Evolutionary conservation across 2,329 filamentous ascomycete species (phyloP).

Genomic region (Septoria linicola): DNA sequence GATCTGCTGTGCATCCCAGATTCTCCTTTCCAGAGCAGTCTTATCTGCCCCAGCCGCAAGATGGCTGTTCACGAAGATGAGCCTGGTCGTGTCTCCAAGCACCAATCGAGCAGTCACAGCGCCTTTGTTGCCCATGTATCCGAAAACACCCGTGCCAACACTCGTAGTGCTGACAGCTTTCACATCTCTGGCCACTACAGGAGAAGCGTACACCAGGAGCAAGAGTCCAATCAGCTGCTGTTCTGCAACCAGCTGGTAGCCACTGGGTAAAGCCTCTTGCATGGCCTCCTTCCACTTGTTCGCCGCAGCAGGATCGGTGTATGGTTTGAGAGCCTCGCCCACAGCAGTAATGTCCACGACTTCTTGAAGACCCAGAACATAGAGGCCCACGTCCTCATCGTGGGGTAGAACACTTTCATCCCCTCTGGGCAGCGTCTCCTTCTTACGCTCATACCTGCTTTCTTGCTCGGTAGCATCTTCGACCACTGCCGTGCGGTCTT

Average conservation of each 20-base stretch:
- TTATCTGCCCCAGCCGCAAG: conserved; percentile 83
- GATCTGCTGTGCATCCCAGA: conserved; percentile 87
- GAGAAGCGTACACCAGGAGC: conserved; percentile 80
- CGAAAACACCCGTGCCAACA: conserved; percentile 85
- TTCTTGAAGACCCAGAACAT: conserved; percentile 88
- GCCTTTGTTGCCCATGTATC: conserved; percentile 96
- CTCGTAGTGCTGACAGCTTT: conserved; percentile 77
- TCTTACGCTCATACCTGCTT: conserved; percentile 44
- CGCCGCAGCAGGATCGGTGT: conserved; percentile 68
- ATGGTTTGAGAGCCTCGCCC: conserved; percentile 73
- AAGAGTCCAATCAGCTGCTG: conserved; percentile 86
- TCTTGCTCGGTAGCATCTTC: conserved; percentile 53
- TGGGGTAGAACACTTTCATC: conserved; percentile 52
- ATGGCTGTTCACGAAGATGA: conserved; percentile 91
- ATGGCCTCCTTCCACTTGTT: conserved; percentile 80
- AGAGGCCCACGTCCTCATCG: conserved; percentile 75
- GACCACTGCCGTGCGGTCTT: conserved; percentile 16
- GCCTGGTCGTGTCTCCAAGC: conserved; percentile 81
- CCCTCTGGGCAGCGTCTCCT: conserved; percentile 45
- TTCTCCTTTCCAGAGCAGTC: conserved; percentile 73
- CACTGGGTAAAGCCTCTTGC: conserved; percentile 68
- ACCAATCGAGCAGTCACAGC: conserved; percentile 79
- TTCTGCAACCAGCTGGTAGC: conserved; percentile 73
- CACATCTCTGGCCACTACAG: conserved; percentile 70
- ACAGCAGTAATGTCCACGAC: conserved; percentile 82